Percentiles rank a stretch among this genome's conserved stretches.
Conservation (phyloP, 2,329 filamentous ascomycete species). For the Pseudocercospora ulei region DNA sequence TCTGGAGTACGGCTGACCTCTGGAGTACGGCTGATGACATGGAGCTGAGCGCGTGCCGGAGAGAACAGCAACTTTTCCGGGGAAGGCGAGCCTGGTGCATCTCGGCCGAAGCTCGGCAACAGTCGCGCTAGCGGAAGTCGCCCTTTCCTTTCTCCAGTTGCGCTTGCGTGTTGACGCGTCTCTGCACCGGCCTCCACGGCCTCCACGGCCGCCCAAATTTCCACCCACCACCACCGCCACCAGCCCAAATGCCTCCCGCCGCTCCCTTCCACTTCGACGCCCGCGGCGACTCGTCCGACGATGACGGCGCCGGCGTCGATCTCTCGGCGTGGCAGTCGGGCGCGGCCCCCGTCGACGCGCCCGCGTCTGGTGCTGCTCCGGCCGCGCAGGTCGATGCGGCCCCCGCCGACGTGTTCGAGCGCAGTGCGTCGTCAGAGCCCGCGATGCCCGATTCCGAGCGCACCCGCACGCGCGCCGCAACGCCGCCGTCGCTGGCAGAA, state of each 20-base stretch:
- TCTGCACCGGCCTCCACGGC: too few relatives aligned
- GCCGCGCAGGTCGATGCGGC: constrained; percentile 22
- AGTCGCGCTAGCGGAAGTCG: too few relatives aligned
- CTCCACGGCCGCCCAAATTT: background rate
- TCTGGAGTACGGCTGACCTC: constrained; percentile 11
- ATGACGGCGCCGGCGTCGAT: constrained; percentile 25
- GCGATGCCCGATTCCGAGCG: constrained; percentile 10
- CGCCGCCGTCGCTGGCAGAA: constrained; percentile 9
- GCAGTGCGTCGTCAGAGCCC: constrained; percentile 11
- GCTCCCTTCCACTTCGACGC: constrained; percentile 28
- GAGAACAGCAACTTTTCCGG: background rate
- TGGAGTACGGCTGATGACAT: constrained; percentile 15
- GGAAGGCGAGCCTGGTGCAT: background rate
- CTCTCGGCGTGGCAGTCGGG: constrained; percentile 27
- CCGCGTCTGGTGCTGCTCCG: constrained; percentile 15
- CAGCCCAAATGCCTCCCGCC: constrained; percentile 5
- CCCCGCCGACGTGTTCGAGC: constrained; percentile 12
- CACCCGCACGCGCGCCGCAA: constrained; percentile 12
- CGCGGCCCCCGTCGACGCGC: constrained; percentile 10
- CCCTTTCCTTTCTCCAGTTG: too few relatives aligned
- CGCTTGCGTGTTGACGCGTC: too few relatives aligned
- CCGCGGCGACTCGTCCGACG: constrained; percentile 27
- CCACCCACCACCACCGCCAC: constrained; percentile 1
- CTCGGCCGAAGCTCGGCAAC: constrained; percentile 10
- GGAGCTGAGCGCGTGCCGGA: background rate